Evolutionary conservation across 2,329 filamentous ascomycete genomes (phyloP).

Genomic region (Cladophialophora bantiana): DNA sequence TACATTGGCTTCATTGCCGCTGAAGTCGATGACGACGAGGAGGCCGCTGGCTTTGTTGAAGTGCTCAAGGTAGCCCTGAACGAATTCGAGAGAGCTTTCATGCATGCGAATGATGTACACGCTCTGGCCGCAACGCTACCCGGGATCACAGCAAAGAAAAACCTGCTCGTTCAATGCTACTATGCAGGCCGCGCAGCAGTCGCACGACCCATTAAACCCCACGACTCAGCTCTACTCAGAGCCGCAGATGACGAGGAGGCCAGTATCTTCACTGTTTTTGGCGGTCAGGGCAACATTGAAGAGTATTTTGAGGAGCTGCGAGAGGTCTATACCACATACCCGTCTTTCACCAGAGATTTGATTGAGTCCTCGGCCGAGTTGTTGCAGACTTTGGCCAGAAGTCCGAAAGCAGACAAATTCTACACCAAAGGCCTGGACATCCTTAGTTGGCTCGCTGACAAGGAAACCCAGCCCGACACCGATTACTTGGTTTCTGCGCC

Average conservation of each 20-base stretch:
- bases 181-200: slow-evolving; percentile 85
- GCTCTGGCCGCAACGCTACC: slow-evolving; percentile 83
- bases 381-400: slow-evolving; percentile 81
- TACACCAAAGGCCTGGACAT: slow-evolving; percentile 97
- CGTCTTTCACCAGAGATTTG: slow-evolving; percentile 86
- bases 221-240: slow-evolving; percentile 90
- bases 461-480: slow-evolving; percentile 87
- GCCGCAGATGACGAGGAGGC: slow-evolving; percentile 85
- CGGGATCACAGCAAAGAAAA: slow-evolving; percentile 91
- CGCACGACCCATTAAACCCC: slow-evolving; percentile 85
- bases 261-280: slow-evolving; percentile 91
- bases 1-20: slow-evolving; percentile 90
- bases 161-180: slow-evolving; percentile 87
- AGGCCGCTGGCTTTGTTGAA: slow-evolving; percentile 86
- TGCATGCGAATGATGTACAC: slow-evolving; percentile 95
- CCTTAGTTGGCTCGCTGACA: slow-evolving; percentile 88
- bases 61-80: slow-evolving; percentile 90
- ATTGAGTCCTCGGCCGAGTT: slow-evolving; percentile 82
- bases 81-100: slow-evolving; percentile 95
- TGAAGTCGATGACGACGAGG: slow-evolving; percentile 89
- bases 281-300: slow-evolving; percentile 97
- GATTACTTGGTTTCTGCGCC: slow-evolving; percentile 95
- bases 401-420: slow-evolving; percentile 89
- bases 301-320: slow-evolving; percentile 99
- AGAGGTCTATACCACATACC: slow-evolving; percentile 89